These are phyloP conservation scores for Nephelium lappaceum DNA, from an alignment of 345 rosid genomes.

Conservation along the genomic window DNA sequence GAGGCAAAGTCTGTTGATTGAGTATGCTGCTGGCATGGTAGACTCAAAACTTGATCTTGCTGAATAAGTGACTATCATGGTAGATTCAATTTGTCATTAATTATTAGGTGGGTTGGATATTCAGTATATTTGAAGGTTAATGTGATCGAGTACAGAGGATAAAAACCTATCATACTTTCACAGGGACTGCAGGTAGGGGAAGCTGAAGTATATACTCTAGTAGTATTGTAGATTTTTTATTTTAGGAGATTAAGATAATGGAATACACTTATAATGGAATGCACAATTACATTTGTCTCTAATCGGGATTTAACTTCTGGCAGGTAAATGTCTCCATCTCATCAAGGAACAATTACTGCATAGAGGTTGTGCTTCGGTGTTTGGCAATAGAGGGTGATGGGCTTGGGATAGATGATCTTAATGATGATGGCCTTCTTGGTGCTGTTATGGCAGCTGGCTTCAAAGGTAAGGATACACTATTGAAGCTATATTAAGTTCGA, in stretches of 20 bases:
- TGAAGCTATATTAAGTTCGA: constrained; percentile 21
- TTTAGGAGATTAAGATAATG: not conserved
- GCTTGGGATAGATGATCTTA: constrained; percentile 55
- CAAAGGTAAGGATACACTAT: constrained; percentile 58
- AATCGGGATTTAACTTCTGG: constrained; percentile 20
- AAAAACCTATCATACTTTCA: not conserved
- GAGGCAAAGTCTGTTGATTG: not conserved
- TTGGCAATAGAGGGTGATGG: constrained; percentile 91
- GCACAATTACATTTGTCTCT: too few species aligned
- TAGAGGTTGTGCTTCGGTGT: constrained; percentile 86
- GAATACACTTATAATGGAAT: too few species aligned
- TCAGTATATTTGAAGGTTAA: too few species aligned
- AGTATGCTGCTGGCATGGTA: too few species aligned
- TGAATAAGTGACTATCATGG: not conserved
- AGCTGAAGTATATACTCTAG: not conserved
- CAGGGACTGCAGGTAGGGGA: not conserved
- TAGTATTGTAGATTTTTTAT: not conserved
- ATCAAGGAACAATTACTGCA: constrained; percentile 71
- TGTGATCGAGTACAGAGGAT: not conserved
- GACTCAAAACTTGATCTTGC: not conserved
- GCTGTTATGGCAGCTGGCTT: constrained; percentile 89
- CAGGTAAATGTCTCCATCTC: constrained; percentile 86
- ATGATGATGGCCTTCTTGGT: constrained; percentile 84
- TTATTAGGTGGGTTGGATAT: not conserved
- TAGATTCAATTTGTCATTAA: not conserved